phyloP scores from a whole-genome alignment of 2,329 filamentous ascomycete genomes.

The Orbilia oligospora region DNA sequence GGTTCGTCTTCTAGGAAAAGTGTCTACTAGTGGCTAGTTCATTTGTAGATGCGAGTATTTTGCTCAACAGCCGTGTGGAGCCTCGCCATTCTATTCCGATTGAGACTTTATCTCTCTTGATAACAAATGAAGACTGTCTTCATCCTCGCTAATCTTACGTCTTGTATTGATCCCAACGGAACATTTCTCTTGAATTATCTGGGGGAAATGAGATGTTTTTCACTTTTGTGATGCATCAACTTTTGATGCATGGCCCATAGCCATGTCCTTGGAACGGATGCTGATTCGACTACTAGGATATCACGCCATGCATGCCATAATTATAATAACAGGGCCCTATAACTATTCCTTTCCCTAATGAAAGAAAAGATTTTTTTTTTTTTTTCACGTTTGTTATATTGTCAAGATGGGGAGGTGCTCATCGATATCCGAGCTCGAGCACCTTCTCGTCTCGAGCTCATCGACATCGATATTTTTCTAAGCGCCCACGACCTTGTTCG shows the following conservation, averaged over 20 bases:
- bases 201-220: conserved; percentile 49
- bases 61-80: conserved; percentile 31
- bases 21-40: conserved; percentile 9
- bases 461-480: conserved; percentile 44
- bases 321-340: conserved; percentile 4
- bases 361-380: background rate
- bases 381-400: background rate
- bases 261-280: conserved; percentile 55
- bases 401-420: conserved; percentile 29
- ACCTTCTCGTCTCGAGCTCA: conserved; percentile 29
- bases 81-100: conserved; percentile 26
- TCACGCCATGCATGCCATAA: conserved; percentile 54
- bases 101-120: conserved; percentile 24
- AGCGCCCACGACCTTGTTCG: conserved; percentile 54
- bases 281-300: conserved; percentile 48
- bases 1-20: conserved; percentile 17
- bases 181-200: conserved; percentile 25
- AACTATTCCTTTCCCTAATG: background rate
- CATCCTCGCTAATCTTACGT: conserved; percentile 51
- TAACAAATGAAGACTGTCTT: conserved; percentile 31
- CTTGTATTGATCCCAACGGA: conserved; percentile 29
- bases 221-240: conserved; percentile 28
- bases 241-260: conserved; percentile 38
- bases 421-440: conserved; percentile 46
- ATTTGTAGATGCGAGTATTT: conserved; percentile 26